Percentiles rank a stretch among this genome's conserved stretches.
phyloP scores from a whole-genome alignment of 202 grass and related monocot species.

The Panicum hallii region DNA sequence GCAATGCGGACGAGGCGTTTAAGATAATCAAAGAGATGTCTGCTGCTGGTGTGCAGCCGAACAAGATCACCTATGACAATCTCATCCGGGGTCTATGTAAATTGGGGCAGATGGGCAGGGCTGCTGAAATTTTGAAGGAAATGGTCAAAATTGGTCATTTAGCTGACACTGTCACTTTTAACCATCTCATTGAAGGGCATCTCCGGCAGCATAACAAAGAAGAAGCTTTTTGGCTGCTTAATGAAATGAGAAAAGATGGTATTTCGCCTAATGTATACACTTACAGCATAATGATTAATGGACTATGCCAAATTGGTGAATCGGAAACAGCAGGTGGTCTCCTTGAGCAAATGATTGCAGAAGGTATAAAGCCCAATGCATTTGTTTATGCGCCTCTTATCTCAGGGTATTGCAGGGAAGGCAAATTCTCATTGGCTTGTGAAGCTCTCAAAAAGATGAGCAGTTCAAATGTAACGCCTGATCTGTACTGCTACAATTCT shows the following conservation, averaged over 20 bases:
- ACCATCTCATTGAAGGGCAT: conserved; percentile 66
- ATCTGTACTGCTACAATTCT: conserved; percentile 78
- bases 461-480: conserved; percentile 54
- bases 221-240: conserved; percentile 54
- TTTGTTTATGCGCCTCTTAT: conserved; percentile 81
- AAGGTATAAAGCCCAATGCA: conserved; percentile 59
- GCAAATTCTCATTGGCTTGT: conserved; percentile 57
- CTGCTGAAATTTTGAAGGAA: conserved; percentile 52
- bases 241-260: conserved; percentile 59
- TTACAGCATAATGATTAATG: conserved; percentile 61
- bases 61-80: conserved; percentile 65
- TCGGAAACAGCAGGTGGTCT: conserved; percentile 51
- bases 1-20: conserved; percentile 56
- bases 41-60: conserved; percentile 56
- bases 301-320: conserved; percentile 65
- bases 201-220: conserved; percentile 44
- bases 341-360: conserved; percentile 69
- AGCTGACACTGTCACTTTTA: conserved; percentile 58
- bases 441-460: conserved; percentile 66
- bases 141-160: conserved; percentile 58
- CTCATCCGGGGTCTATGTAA: conserved; percentile 67
- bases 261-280: conserved; percentile 67
- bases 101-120: conserved; percentile 59
- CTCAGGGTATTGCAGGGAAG: conserved; percentile 66
- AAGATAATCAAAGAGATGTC: conserved; percentile 59